phyloP scores from a whole-genome alignment of 371 early-diverging fungal genomes.

The Chytridiales sp. region DNA sequence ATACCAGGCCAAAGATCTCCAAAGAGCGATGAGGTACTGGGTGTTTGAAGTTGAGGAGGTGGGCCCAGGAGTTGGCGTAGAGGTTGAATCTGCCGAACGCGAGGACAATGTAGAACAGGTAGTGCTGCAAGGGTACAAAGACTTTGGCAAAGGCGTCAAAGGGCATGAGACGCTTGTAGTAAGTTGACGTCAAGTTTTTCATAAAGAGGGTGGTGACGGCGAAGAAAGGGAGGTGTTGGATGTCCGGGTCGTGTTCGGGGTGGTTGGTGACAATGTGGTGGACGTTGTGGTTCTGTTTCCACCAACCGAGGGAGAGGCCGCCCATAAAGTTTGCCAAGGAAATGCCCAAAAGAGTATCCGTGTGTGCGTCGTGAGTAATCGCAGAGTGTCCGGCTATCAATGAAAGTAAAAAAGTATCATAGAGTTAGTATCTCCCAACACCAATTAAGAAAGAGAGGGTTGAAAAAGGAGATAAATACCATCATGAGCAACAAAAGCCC shows the following conservation, averaged over 20 bases:
- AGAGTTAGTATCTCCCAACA: neutral
- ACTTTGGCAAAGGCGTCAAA: constrained; percentile 76
- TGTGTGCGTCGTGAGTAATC: constrained; percentile 71
- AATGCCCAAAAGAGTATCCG: constrained; percentile 82
- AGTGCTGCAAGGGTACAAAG: constrained; percentile 80
- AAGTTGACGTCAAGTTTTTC: constrained; percentile 85
- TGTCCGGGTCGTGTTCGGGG: constrained; percentile 91
- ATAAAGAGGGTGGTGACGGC: constrained; percentile 83
- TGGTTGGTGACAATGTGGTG: constrained; percentile 68
- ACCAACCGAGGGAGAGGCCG: constrained; percentile 93
- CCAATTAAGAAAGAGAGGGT: neutral
- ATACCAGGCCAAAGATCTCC: constrained; percentile 67
- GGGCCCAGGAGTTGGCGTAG: constrained; percentile 71
- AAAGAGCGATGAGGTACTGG: constrained; percentile 68
- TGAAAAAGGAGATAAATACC: constrained; percentile 26
- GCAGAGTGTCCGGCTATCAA: constrained; percentile 78
- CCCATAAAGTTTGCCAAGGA: constrained; percentile 78
- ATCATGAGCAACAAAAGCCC: constrained; percentile 91
- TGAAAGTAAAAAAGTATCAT: neutral
- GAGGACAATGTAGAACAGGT: constrained; percentile 81
- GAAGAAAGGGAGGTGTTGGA: constrained; percentile 94
- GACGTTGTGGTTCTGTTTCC: constrained; percentile 94
- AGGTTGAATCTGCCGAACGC: constrained; percentile 91
- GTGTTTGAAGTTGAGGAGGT: constrained; percentile 49
- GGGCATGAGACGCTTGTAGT: constrained; percentile 75